A percentile compares a stretch with the other conserved stretches of the same genome.
Conservation (phyloP, 768 basidiomycete genomes). For the Jaapia argillacea region DNA sequence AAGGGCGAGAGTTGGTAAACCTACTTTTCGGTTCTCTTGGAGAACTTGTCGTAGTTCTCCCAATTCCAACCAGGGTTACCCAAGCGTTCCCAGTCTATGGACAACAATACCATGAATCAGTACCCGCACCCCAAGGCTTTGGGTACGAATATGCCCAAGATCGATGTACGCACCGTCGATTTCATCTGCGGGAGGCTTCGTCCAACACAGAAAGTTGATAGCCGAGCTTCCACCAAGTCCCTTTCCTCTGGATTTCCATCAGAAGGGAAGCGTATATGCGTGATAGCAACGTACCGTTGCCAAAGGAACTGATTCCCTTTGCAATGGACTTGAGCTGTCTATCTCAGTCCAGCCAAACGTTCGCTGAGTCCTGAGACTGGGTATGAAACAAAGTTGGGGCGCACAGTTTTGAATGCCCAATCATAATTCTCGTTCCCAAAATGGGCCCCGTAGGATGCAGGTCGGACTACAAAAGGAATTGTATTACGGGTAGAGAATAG, state of each 20-base stretch:
- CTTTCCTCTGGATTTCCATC: slow-evolving; percentile 13
- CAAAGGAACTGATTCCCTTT: slow-evolving; percentile 6
- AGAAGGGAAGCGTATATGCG: slow-evolving; percentile 2
- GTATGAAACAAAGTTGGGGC: background rate
- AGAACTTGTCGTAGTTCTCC: slow-evolving; percentile 29
- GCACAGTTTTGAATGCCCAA: slow-evolving; percentile 2
- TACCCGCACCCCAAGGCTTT: background rate
- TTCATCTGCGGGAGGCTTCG: slow-evolving; percentile 18
- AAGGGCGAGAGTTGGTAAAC: slow-evolving; percentile 1
- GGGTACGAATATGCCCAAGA: background rate
- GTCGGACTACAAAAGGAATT: background rate
- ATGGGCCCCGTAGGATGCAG: background rate
- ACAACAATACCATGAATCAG: slow-evolving; percentile 1
- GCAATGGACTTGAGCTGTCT: slow-evolving; percentile 1
- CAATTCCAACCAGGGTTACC: slow-evolving; percentile 51
- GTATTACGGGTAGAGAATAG: background rate
- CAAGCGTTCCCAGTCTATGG: slow-evolving; percentile 27
- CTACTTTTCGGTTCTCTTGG: slow-evolving; percentile 27
- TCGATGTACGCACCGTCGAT: slow-evolving; percentile 15
- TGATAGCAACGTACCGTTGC: slow-evolving; percentile 3
- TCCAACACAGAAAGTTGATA: slow-evolving; percentile 31
- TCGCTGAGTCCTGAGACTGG: background rate
- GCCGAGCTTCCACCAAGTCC: slow-evolving; percentile 30
- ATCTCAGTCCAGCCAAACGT: background rate
- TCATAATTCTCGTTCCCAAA: slow-evolving; percentile 4